phyloP scores from a whole-genome alignment of 495 filamentous ascomycete species.

The Jackrogersella minutella region DNA sequence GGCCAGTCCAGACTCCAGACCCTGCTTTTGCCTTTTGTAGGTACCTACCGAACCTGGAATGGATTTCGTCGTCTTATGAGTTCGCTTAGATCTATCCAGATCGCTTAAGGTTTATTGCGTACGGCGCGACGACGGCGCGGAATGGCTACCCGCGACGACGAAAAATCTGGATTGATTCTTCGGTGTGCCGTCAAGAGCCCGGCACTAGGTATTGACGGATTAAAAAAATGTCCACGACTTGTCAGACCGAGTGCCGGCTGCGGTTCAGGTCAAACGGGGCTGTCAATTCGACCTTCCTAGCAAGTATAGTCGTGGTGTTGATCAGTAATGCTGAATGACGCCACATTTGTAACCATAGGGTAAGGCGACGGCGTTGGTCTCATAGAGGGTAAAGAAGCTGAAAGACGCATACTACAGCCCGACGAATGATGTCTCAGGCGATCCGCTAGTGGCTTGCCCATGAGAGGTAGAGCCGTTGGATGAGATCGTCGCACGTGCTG shows the following conservation, averaged over 20 bases:
- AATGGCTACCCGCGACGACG: background rate
- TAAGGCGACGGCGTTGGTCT: slow-evolving; percentile 28
- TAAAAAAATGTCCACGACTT: slow-evolving; percentile 21
- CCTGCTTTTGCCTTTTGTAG: slow-evolving; percentile 6
- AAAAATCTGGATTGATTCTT: background rate
- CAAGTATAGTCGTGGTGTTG: slow-evolving; percentile 22
- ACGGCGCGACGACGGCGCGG: slow-evolving; percentile 2
- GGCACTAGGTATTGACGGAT: slow-evolving; percentile 13
- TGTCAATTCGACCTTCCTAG: slow-evolving; percentile 33
- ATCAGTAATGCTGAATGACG: slow-evolving; percentile 37
- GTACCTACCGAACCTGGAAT: slow-evolving; percentile 40
- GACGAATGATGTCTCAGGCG: slow-evolving; percentile 31
- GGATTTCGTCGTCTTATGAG: slow-evolving; percentile 21
- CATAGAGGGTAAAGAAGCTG: slow-evolving; percentile 30
- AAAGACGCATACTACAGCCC: slow-evolving; percentile 22
- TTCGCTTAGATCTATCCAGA: slow-evolving; percentile 35
- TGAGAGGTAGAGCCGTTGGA: slow-evolving; percentile 36
- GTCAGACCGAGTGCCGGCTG: slow-evolving; percentile 23
- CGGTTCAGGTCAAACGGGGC: slow-evolving; percentile 4
- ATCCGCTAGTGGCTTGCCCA: slow-evolving; percentile 27
- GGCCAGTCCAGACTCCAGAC: slow-evolving; percentile 17
- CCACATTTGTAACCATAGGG: slow-evolving; percentile 29
- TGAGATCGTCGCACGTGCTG: slow-evolving; percentile 43
- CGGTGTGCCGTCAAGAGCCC: background rate
- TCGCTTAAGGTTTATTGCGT: slow-evolving; percentile 24